Evolutionary conservation across 2,329 filamentous ascomycete genomes (phyloP), one percentile per base, ranked within the genome.

Genomic region (Nemania abortiva): DNA sequence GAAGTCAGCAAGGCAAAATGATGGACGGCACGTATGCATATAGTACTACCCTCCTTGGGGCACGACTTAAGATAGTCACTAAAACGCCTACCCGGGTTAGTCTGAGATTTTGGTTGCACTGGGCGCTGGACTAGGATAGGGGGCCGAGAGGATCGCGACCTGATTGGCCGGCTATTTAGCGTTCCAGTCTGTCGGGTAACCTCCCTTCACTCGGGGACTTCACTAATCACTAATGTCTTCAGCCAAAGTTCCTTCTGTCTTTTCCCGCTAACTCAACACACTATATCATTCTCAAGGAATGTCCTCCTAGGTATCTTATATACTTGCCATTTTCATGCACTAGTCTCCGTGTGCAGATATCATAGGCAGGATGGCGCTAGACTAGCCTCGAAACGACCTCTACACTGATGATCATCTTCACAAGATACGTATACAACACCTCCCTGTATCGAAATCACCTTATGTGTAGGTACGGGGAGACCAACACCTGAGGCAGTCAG

Each of bases 121-220:
- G 60, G 59, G 62, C 68, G 49, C 63, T 61, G 24, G 58, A 71
- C 57, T 70, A 7, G 70, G 66, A 67, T 55, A 70, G 55, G 61
- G 47, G 66, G 55, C 50, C 52, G 55, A 42, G 7, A 22, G 9
- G 2, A 24, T 3, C 37, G 13, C 24, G n/a, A 13, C 4, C 34
- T 70, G 61, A 69, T 69, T 71, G 65, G 69, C 20, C 13, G 22
- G 37, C 2, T 24, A 3, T 45, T 65, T 71, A 65, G 63, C 59
- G 63, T 66, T 1, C 70, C 70, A 61, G 10, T 29, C 66, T 71
- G 70, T 71, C 70, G 70, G 70, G 70, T 71, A 59, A 20, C 11
- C 54, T 47, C 55, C 56, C 42, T 54, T 52, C 34, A 31, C 29
- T 31, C 66, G 34, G 29, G 37, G 42, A 63, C 24, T 52, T 49